Percentiles rank a stretch among this genome's conserved stretches.
phyloP scores from a whole-genome alignment of 2,329 filamentous ascomycete species.

The Beauveria medogensis region DNA sequence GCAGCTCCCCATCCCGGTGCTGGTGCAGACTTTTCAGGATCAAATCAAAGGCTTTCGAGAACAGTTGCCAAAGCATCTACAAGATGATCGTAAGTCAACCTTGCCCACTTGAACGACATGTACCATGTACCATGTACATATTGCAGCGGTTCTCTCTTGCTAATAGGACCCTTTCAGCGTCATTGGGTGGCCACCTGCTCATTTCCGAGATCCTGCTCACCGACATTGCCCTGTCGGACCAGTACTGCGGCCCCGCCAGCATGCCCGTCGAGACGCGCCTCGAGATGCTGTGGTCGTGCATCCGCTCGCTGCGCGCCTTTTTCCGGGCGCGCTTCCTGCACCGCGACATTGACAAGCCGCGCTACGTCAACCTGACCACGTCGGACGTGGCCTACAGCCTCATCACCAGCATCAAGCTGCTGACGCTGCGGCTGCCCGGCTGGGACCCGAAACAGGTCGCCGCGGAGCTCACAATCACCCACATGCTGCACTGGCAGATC shows the following conservation, averaged over 20 bases:
- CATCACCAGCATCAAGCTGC: constrained; percentile 38
- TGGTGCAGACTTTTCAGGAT: constrained; percentile 36
- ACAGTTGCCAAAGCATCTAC: constrained; percentile 27
- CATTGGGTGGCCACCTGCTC: constrained; percentile 33
- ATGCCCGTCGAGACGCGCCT: constrained; percentile 32
- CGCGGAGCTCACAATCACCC: constrained; percentile 12
- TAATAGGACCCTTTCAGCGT: constrained; percentile 20
- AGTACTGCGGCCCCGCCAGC: constrained; percentile 20
- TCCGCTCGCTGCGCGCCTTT: constrained; percentile 32
- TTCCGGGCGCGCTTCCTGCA: constrained; percentile 28
- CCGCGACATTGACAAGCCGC: constrained; percentile 27
- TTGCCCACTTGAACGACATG: background rate
- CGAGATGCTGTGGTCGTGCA: constrained; percentile 37
- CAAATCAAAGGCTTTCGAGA: constrained; percentile 33
- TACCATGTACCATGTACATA: no score
- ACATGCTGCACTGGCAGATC: constrained; percentile 22
- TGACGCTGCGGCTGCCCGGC: constrained; percentile 35
- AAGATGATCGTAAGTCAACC: constrained; percentile 24
- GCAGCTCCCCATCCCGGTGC: constrained; percentile 31
- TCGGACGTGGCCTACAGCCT: constrained; percentile 41
- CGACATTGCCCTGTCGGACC: constrained; percentile 36
- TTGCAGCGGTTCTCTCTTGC: background rate
- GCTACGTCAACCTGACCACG: constrained; percentile 34
- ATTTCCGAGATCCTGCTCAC: constrained; percentile 40
- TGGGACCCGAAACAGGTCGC: constrained; percentile 32